phyloP scores from a whole-genome alignment of 345 rosid genomes.

The Hibiscus syriacus region DNA sequence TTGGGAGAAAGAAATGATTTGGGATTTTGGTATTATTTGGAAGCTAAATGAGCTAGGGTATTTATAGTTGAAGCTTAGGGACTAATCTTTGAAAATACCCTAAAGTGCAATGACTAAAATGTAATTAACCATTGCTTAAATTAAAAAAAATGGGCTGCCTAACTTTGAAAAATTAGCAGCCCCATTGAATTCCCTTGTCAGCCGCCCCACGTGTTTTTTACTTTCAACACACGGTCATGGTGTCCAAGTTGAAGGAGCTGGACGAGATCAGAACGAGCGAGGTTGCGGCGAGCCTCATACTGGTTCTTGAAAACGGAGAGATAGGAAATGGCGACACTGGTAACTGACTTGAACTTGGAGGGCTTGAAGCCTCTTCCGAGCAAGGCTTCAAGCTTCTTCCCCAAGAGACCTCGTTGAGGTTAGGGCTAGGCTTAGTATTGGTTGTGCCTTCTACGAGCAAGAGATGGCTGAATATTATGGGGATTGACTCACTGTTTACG shows the following conservation, averaged over 20 bases:
- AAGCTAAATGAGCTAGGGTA: no score
- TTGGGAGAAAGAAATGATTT: no score
- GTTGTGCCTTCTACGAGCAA: neutral
- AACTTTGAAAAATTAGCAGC: no score
- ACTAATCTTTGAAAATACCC: no score
- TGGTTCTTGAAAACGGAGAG: slow-evolving; percentile 65
- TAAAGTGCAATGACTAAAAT: no score
- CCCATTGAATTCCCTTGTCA: no score
- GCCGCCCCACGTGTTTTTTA: no score
- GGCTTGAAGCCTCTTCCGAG: slow-evolving; percentile 59
- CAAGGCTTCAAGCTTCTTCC: slow-evolving; percentile 71
- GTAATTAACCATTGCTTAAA: no score
- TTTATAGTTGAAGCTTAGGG: no score
- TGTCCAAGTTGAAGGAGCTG: slow-evolving; percentile 69
- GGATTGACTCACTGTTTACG: no score
- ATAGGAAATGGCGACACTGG: slow-evolving; percentile 57
- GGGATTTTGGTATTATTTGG: no score
- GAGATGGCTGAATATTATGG: neutral
- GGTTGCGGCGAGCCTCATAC: slow-evolving; percentile 42
- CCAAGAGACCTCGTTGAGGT: slow-evolving; percentile 31
- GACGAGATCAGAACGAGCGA: slow-evolving; percentile 65
- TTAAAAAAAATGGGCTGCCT: no score
- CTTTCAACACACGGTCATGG: slow-evolving; percentile 66
- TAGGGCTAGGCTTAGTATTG: neutral
- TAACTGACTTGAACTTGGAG: slow-evolving; percentile 53